Evolutionary conservation across 495 filamentous ascomycete species (phyloP).

Genomic region (Penicillium desertorum): DNA sequence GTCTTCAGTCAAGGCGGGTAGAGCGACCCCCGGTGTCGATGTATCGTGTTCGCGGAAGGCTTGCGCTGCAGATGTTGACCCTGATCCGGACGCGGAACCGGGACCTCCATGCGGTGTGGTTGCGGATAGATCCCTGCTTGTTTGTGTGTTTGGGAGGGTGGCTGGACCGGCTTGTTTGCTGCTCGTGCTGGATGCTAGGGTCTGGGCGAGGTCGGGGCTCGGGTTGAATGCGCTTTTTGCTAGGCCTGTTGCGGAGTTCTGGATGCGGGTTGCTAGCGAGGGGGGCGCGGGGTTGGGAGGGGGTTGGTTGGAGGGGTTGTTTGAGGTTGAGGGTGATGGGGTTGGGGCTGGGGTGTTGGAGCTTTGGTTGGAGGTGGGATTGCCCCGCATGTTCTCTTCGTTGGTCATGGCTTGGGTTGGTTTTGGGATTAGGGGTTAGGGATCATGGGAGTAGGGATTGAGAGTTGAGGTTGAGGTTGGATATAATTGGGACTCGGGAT

Average conservation of each 20-base stretch:
- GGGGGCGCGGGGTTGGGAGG: constrained; percentile 7
- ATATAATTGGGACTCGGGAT: constrained; percentile 4
- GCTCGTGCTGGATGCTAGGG: constrained; percentile 26
- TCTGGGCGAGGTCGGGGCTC: constrained; percentile 26
- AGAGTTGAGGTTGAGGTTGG: neutral
- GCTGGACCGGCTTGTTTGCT: constrained; percentile 28
- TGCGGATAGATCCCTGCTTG: constrained; percentile 5
- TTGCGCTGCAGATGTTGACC: constrained; percentile 1
- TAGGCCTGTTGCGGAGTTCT: constrained; percentile 39
- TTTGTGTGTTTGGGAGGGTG: constrained; percentile 6
- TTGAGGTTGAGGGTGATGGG: constrained; percentile 7
- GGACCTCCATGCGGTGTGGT: constrained; percentile 15
- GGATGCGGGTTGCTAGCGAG: constrained; percentile 40
- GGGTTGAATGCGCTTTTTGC: constrained; percentile 35
- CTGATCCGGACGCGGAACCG: neutral
- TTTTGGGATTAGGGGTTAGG: neutral
- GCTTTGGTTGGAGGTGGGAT: constrained; percentile 2
- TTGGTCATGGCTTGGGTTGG: neutral
- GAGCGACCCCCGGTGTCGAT: constrained; percentile 17
- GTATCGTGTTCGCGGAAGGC: constrained; percentile 21
- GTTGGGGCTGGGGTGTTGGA: constrained; percentile 5
- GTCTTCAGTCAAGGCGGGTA: constrained; percentile 30
- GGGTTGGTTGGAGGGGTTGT: constrained; percentile 7
- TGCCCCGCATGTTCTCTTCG: constrained; percentile 29
- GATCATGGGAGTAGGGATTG: neutral